Evolutionary conservation across 2,329 filamentous ascomycete genomes (phyloP).

Genomic region (Monilinia aucupariae): DNA sequence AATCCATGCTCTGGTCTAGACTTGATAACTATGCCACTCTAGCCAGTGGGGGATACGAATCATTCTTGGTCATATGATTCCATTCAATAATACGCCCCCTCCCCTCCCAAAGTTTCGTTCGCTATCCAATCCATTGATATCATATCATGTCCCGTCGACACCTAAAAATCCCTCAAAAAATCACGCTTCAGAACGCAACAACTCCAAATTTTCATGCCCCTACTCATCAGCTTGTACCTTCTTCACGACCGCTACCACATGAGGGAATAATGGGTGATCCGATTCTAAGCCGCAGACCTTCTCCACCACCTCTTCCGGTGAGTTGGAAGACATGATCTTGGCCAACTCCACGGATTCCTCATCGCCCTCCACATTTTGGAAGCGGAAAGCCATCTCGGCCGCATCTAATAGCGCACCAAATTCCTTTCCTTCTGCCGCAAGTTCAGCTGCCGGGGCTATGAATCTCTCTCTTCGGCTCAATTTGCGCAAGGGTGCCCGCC

Average conservation of each 20-base stretch:
- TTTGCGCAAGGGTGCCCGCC: constrained; percentile 90
- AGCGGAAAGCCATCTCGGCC: constrained; percentile 87
- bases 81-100: constrained; percentile 7
- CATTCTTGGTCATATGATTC: too few relatives aligned
- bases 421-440: constrained; percentile 73
- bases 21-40: not conserved
- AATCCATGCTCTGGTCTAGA: not conserved
- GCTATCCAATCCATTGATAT: constrained; percentile 1
- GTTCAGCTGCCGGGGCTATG: constrained; percentile 82
- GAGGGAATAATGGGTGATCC: constrained; percentile 69
- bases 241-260: constrained; percentile 71
- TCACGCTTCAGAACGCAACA: constrained; percentile 17
- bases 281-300: constrained; percentile 78
- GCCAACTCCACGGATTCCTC: constrained; percentile 84
- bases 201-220: constrained; percentile 5
- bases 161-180: constrained; percentile 19
- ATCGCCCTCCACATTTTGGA: constrained; percentile 90
- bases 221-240: constrained; percentile 62
- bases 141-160: constrained; percentile 1
- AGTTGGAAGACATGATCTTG: constrained; percentile 72
- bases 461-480: constrained; percentile 93
- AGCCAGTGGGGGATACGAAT: not conserved
- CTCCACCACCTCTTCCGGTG: constrained; percentile 67
- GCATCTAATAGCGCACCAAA: constrained; percentile 72
- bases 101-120: constrained; percentile 7